These are phyloP conservation scores for Nothopassalora personata DNA, from an alignment of 2,329 filamentous ascomycete species.

Conservation along the genomic window DNA sequence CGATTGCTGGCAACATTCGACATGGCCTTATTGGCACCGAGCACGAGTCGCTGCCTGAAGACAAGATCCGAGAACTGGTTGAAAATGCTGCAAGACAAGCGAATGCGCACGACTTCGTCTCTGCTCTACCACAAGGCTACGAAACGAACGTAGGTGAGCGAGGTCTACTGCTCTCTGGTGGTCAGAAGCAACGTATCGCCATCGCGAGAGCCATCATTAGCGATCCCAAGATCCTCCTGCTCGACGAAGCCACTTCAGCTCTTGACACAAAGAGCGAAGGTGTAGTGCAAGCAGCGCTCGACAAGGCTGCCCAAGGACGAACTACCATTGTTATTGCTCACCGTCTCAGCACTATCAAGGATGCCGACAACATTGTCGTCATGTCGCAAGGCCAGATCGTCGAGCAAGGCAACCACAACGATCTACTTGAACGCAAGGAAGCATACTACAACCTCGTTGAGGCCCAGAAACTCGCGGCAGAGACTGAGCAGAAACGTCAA, in stretches of 20 bases:
- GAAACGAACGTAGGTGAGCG: slow-evolving; percentile 93
- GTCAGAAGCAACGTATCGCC: slow-evolving; percentile 90
- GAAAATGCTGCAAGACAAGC: slow-evolving; percentile 80
- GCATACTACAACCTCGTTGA: slow-evolving; percentile 83
- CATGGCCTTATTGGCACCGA: slow-evolving; percentile 83
- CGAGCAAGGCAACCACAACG: slow-evolving; percentile 84
- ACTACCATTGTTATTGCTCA: slow-evolving; percentile 97
- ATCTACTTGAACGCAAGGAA: slow-evolving; percentile 62
- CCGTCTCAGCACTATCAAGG: slow-evolving; percentile 86
- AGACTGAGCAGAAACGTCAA: slow-evolving; percentile 53
- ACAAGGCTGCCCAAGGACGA: slow-evolving; percentile 75
- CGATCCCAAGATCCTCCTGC: slow-evolving; percentile 82
- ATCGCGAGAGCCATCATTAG: slow-evolving; percentile 88
- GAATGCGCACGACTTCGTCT: slow-evolving; percentile 91
- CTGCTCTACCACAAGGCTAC: slow-evolving; percentile 75
- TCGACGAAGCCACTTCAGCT: slow-evolving; percentile 92
- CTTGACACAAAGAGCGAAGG: slow-evolving; percentile 93
- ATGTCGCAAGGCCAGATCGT: slow-evolving; percentile 81
- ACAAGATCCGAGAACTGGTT: slow-evolving; percentile 65
- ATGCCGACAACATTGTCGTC: slow-evolving; percentile 93
- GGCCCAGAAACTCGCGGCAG: slow-evolving; percentile 72
- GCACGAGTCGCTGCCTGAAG: slow-evolving; percentile 62
- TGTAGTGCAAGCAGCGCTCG: slow-evolving; percentile 86
- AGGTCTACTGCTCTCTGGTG: slow-evolving; percentile 85
- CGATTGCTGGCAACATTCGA: slow-evolving; percentile 84